Evolutionary conservation across 1,284 basidiomycete genomes (phyloP), one percentile per base, ranked within the genome.

Genomic region (Farysia itapuensis): DNA sequence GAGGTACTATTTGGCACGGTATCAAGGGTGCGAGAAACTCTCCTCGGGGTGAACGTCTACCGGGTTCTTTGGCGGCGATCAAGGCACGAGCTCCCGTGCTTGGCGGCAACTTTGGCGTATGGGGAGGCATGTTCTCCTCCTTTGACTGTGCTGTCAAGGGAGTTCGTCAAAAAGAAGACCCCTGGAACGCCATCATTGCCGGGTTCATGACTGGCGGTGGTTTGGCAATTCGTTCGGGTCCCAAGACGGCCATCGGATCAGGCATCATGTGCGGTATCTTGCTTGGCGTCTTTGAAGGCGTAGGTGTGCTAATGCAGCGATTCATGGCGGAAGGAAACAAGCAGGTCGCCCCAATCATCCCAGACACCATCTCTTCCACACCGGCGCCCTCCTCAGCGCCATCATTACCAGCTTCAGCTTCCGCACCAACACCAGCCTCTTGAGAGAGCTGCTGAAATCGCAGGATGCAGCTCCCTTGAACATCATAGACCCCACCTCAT

Each of bases 91-190:
- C 95, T 44, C 95, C 95, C 3, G 94, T 98, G 21, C 90, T 94
- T 16, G 95, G 94, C 41, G 93, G 93, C 22, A 95, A 96, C 81
- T 96, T 96, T 77, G 93, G 93, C 73, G 86, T 96, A 15, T 97
- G 93, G 93, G 94, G 94, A 77, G 78, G 77, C 9, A 70, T 79
- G 45, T 79, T 79, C 46, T 94, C 90, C 25, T 88, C 90, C 19
- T 99, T 93, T 70, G 95, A 98, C 79, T 99, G 95, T 79, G 90
- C 91, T 2, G 89, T 98, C 60, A 97, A 98, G 79, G 92, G 92
- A 9, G 89, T 73, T 15, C 51, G 95, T 75, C 94, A 98, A 81
- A 98, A 98, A 79, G 95, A 99, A 79, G 95, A 99, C 79, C 89
- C 93, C 39, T 98, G 93, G 92, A 99, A 99, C 78, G 92, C 92